Conservation (phyloP, 805 yeast species). For the Candida hungchunana region DNA sequence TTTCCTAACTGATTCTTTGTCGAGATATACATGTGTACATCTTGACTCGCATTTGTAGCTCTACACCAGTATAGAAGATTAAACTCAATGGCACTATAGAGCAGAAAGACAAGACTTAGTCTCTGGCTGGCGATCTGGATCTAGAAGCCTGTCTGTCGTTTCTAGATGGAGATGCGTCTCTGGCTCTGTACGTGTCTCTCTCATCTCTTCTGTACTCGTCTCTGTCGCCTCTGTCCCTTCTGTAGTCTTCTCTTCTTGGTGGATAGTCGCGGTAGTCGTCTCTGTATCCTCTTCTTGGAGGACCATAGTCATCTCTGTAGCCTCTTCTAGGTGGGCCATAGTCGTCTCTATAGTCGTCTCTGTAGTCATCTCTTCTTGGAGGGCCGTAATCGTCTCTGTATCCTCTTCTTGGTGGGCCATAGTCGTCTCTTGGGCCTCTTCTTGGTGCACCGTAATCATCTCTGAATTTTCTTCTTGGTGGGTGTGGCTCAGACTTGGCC, state of each 20-base stretch:
- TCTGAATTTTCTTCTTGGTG: constrained; percentile 23
- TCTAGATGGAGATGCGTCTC: constrained; percentile 12
- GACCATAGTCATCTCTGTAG: too few species aligned
- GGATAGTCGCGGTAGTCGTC: constrained; percentile 14
- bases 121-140: constrained; percentile 28
- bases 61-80: too few species aligned
- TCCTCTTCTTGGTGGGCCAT: constrained; percentile 18
- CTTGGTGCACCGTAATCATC: constrained; percentile 14
- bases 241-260: constrained; percentile 1
- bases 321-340: constrained; percentile 12
- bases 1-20: too few species aligned
- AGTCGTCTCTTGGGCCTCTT: constrained; percentile 15
- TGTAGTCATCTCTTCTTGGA: constrained; percentile 19
- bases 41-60: too few species aligned
- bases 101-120: neutral
- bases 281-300: constrained; percentile 19
- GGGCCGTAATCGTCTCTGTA: constrained; percentile 15
- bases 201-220: constrained; percentile 14
- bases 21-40: too few species aligned
- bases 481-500: constrained; percentile 52
- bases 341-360: constrained; percentile 11
- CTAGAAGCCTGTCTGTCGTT: constrained; percentile 23
- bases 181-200: constrained; percentile 17
- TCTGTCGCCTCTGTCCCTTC: constrained; percentile 9
- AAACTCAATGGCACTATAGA: neutral